Evolutionary conservation across 352 stramenopile species (phyloP).

Genomic region (Globisporangium barbulae): DNA sequence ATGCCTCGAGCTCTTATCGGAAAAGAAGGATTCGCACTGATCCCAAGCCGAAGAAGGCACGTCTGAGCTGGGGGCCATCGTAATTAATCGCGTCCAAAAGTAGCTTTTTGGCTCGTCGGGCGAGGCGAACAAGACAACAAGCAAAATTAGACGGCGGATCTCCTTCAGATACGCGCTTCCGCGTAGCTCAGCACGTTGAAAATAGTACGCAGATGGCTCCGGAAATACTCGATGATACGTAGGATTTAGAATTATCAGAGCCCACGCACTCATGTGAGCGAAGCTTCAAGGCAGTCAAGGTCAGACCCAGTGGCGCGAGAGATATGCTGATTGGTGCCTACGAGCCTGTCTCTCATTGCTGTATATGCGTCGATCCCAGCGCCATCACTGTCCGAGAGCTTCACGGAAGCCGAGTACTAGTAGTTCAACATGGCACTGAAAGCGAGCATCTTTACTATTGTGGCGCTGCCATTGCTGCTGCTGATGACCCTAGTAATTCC

Average conservation of each 20-base stretch:
- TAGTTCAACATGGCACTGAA: not conserved
- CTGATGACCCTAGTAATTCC: constrained; percentile 1
- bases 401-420: not conserved
- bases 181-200: not conserved
- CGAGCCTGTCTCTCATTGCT: not conserved
- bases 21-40: no score
- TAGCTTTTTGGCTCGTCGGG: not conserved
- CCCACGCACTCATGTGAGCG: no score
- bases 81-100: not conserved
- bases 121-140: no score
- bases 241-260: constrained; percentile 1
- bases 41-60: no score
- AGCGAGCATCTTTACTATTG: not conserved
- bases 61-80: no score
- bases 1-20: not conserved
- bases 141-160: no score
- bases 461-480: not conserved
- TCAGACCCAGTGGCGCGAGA: not conserved
- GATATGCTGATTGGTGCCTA: not conserved
- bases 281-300: not conserved
- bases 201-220: not conserved
- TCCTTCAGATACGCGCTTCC: not conserved
- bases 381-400: not conserved
- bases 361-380: not conserved
- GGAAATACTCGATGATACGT: not conserved